Conservation (phyloP, 192 early-diverging fungal genomes). For the Linnemannia schmuckeri region DNA sequence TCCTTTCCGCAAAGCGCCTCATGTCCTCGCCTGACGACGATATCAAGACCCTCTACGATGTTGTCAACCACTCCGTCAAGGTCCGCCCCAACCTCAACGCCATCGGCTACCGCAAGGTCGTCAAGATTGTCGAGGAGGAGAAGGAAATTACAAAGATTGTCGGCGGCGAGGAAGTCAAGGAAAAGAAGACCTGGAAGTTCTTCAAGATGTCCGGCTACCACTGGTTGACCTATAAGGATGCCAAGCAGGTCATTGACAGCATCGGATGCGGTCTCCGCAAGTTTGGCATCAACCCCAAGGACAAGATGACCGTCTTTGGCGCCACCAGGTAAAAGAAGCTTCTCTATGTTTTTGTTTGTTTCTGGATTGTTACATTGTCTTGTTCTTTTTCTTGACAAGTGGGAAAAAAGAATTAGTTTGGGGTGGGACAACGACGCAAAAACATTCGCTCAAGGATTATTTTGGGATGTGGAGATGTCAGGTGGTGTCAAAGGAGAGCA, state of each 20-base stretch:
- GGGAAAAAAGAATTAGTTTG: neutral
- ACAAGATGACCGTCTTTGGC: slow-evolving; percentile 76
- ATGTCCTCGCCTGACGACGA: slow-evolving; percentile 57
- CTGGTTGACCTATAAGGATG: slow-evolving; percentile 87
- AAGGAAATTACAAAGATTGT: slow-evolving; percentile 77
- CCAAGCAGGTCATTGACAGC: slow-evolving; percentile 61
- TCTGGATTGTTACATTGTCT: neutral
- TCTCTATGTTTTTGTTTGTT: neutral
- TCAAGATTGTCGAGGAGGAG: slow-evolving; percentile 77
- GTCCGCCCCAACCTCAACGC: slow-evolving; percentile 69
- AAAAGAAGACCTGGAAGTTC: slow-evolving; percentile 88
- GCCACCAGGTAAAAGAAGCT: slow-evolving; percentile 70
- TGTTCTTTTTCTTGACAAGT: neutral
- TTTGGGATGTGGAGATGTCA: neutral
- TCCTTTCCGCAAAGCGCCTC: slow-evolving; percentile 60
- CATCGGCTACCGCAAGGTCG: slow-evolving; percentile 79
- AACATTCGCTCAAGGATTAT: neutral
- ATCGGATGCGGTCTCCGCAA: slow-evolving; percentile 82
- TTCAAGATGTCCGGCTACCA: slow-evolving; percentile 83
- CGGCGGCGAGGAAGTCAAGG: slow-evolving; percentile 68
- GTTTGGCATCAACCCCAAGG: slow-evolving; percentile 65
- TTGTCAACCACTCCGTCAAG: slow-evolving; percentile 69
- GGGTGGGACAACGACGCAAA: too few relatives aligned
- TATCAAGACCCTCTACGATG: slow-evolving; percentile 80
- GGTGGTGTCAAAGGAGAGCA: neutral